These are phyloP conservation scores for Rhytidhysteron rufulum DNA, from an alignment of 2,329 filamentous ascomycete genomes.

Conservation along the genomic window DNA sequence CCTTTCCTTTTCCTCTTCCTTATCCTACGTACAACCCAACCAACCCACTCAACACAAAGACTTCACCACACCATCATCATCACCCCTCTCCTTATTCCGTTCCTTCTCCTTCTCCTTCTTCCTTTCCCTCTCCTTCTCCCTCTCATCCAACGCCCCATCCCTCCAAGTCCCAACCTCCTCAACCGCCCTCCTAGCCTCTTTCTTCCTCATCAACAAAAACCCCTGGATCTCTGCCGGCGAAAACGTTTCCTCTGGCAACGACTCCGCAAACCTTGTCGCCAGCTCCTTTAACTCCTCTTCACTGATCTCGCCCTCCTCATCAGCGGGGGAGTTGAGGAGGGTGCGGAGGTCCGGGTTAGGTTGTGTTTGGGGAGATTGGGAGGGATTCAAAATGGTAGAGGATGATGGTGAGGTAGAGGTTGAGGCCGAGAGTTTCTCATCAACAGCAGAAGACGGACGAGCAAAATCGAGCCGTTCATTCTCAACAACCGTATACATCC, in stretches of 20 bases:
- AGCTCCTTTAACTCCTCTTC: slow-evolving; percentile 34
- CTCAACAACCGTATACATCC: slow-evolving; percentile 32
- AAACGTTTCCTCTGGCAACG: slow-evolving; percentile 46
- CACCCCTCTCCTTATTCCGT: too few relatives aligned
- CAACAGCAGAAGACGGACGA: background rate
- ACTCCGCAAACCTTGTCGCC: slow-evolving; percentile 43
- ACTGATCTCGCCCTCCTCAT: background rate
- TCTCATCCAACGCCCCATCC: slow-evolving; percentile 29
- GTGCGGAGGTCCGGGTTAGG: background rate
- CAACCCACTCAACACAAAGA: too few relatives aligned
- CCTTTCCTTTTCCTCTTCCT: too few relatives aligned
- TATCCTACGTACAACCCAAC: too few relatives aligned
- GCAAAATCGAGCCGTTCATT: background rate
- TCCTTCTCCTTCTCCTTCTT: too few relatives aligned
- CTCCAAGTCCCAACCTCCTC: slow-evolving; percentile 42
- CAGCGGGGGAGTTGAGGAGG: slow-evolving; percentile 1
- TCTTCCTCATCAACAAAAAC: slow-evolving; percentile 50
- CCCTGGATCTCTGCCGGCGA: slow-evolving; percentile 53
- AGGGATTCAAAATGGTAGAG: background rate
- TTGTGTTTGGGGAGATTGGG: background rate
- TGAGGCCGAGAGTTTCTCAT: slow-evolving; percentile 1
- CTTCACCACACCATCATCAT: too few relatives aligned
- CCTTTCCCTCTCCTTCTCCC: slow-evolving; percentile 26
- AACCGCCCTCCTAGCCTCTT: slow-evolving; percentile 44
- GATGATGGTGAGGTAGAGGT: background rate